Percentiles rank a stretch among this genome's conserved stretches.
Conservation (phyloP, 2,329 filamentous ascomycete species). For the Botrytis sinoallii region DNA sequence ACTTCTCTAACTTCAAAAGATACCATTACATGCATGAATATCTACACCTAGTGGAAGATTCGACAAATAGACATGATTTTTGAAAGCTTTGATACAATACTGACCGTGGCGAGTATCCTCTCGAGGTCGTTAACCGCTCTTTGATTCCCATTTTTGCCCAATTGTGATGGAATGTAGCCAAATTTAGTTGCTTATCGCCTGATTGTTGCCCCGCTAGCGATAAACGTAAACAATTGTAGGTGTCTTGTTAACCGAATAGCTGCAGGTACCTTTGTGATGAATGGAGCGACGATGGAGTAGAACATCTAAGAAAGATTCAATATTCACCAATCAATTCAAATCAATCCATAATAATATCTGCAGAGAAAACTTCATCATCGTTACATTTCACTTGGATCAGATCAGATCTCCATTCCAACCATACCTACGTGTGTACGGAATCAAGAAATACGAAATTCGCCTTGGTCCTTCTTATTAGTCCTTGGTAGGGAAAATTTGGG, state of each 20-base stretch:
- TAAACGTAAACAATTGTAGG: neutral
- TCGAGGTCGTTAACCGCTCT: neutral
- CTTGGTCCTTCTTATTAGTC: neutral
- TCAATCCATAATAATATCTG: neutral
- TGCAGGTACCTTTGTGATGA: neutral
- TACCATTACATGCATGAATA: neutral
- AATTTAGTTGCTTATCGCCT: constrained; percentile 1
- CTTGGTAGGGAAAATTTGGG: constrained; percentile 7
- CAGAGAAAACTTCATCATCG: neutral
- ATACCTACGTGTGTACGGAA: neutral
- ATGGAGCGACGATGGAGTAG: neutral
- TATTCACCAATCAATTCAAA: neutral
- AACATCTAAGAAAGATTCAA: neutral
- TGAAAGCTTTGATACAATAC: neutral
- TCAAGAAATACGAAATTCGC: neutral
- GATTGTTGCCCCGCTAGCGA: constrained; percentile 7
- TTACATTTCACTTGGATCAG: neutral
- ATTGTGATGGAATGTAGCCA: neutral
- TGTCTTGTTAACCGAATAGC: neutral
- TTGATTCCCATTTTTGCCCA: neutral
- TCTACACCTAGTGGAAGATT: neutral
- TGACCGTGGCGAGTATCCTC: neutral
- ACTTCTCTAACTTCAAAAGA: neutral
- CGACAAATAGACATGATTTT: neutral
- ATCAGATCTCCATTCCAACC: neutral